Evolutionary conservation across 2,329 filamentous ascomycete genomes (phyloP).

Genomic region (Paecilomyces niveus): DNA sequence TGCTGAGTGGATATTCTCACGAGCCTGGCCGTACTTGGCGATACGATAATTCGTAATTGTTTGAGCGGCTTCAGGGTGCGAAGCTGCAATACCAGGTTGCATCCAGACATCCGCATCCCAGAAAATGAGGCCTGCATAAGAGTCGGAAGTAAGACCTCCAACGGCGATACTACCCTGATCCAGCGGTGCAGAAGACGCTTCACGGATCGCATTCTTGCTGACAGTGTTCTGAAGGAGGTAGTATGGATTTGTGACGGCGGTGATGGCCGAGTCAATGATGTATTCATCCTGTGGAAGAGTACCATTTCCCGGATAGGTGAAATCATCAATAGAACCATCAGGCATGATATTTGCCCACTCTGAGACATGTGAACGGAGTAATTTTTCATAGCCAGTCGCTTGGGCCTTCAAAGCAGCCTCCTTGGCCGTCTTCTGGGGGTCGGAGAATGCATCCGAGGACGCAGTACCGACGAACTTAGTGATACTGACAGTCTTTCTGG

Average conservation of each 20-base stretch:
- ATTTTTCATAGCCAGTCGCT: slow-evolving; percentile 47
- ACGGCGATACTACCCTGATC: slow-evolving; percentile 60
- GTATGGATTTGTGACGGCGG: slow-evolving; percentile 41
- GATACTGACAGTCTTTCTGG: slow-evolving; percentile 48
- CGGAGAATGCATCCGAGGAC: slow-evolving; percentile 59
- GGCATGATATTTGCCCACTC: slow-evolving; percentile 60
- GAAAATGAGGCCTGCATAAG: slow-evolving; percentile 60
- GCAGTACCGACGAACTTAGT: slow-evolving; percentile 64
- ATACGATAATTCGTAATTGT: slow-evolving; percentile 60
- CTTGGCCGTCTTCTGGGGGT: slow-evolving; percentile 50
- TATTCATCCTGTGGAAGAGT: slow-evolving; percentile 50
- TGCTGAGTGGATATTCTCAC: slow-evolving; percentile 50
- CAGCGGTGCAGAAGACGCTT: slow-evolving; percentile 44
- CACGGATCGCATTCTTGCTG: slow-evolving; percentile 46
- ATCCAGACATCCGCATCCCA: slow-evolving; percentile 64
- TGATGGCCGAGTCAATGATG: slow-evolving; percentile 48
- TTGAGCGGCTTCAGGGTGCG: slow-evolving; percentile 55
- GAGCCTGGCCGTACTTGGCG: slow-evolving; percentile 52
- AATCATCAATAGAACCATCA: slow-evolving; percentile 56
- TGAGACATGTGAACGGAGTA: slow-evolving; percentile 49
- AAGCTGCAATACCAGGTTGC: slow-evolving; percentile 58
- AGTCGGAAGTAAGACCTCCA: slow-evolving; percentile 60
- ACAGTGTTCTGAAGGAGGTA: slow-evolving; percentile 45
- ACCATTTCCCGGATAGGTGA: slow-evolving; percentile 49
- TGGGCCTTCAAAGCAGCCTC: slow-evolving; percentile 47